phyloP scores from a whole-genome alignment of 805 yeast genomes.

The Candida alai region DNA sequence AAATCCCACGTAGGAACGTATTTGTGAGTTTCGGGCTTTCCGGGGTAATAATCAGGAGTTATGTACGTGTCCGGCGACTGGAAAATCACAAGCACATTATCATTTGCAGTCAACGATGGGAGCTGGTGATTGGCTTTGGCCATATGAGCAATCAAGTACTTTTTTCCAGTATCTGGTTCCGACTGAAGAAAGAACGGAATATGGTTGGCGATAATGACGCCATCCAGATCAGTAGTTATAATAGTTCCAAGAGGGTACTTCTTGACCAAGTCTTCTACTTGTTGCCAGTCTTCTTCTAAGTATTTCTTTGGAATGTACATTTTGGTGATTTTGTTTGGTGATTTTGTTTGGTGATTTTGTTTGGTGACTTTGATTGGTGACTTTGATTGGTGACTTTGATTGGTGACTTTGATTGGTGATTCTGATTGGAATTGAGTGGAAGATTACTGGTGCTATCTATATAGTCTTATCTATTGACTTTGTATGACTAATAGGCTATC shows the following conservation, averaged over 20 bases:
- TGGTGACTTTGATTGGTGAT: too few relatives aligned
- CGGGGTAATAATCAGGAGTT: constrained; percentile 56
- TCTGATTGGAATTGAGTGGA: too few relatives aligned
- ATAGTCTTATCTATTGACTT: too few relatives aligned
- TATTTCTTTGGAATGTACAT: constrained; percentile 40
- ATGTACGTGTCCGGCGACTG: constrained; percentile 51
- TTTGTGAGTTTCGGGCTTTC: constrained; percentile 53
- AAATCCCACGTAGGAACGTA: constrained; percentile 72
- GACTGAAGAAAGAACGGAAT: constrained; percentile 48
- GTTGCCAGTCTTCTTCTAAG: constrained; percentile 29
- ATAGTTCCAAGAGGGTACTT: constrained; percentile 52
- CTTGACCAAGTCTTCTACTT: constrained; percentile 39
- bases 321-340: too few relatives aligned
- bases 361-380: too few relatives aligned
- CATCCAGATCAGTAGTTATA: constrained; percentile 35
- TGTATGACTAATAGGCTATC: too few relatives aligned
- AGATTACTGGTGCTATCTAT: too few relatives aligned
- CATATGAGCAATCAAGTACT: constrained; percentile 50
- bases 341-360: too few relatives aligned
- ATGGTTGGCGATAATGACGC: constrained; percentile 49
- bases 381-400: too few relatives aligned
- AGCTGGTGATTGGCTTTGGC: constrained; percentile 51
- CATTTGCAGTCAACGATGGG: constrained; percentile 33
- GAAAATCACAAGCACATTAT: constrained; percentile 48
- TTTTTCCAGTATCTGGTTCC: constrained; percentile 32